Percentiles rank a stretch among this genome's conserved stretches.
These are phyloP conservation scores for Saccharomycopsis sp. DNA, from an alignment of 805 yeast genomes.

Conservation along the genomic window DNA sequence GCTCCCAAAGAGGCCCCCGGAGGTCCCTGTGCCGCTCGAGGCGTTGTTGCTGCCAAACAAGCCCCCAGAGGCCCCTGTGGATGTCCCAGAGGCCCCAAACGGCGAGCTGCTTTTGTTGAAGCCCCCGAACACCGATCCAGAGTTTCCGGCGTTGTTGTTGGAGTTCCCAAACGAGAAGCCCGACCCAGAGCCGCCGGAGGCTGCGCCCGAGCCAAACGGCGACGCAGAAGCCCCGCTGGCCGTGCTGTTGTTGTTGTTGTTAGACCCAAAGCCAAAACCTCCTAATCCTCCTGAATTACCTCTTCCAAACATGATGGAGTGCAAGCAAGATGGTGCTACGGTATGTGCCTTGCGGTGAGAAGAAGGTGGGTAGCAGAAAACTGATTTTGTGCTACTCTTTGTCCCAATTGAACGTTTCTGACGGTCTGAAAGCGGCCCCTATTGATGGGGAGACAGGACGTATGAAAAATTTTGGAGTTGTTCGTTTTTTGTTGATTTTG, in stretches of 20 bases:
- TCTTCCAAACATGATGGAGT: background rate
- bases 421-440: no score
- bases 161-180: slow-evolving; percentile 15
- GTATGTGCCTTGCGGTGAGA: no score
- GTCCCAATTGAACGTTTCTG: no score
- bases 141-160: slow-evolving; percentile 23
- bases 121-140: slow-evolving; percentile 28
- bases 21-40: slow-evolving; percentile 31
- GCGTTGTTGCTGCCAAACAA: slow-evolving; percentile 33
- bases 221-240: slow-evolving; percentile 1
- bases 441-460: no score
- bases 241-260: slow-evolving; percentile 1
- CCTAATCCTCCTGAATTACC: slow-evolving; percentile 12
- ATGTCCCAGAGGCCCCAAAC: slow-evolving; percentile 26
- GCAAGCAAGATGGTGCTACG: no score
- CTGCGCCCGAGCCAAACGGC: slow-evolving; percentile 13
- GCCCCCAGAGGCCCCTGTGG: slow-evolving; percentile 25
- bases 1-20: slow-evolving; percentile 28
- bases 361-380: no score
- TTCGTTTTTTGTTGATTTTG: background rate
- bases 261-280: slow-evolving; percentile 17
- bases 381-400: no score
- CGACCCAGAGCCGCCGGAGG: background rate
- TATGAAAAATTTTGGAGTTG: background rate
- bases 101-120: slow-evolving; percentile 20